phyloP scores from a whole-genome alignment of 2,329 filamentous ascomycete genomes.

The Talaromyces sp. region DNA sequence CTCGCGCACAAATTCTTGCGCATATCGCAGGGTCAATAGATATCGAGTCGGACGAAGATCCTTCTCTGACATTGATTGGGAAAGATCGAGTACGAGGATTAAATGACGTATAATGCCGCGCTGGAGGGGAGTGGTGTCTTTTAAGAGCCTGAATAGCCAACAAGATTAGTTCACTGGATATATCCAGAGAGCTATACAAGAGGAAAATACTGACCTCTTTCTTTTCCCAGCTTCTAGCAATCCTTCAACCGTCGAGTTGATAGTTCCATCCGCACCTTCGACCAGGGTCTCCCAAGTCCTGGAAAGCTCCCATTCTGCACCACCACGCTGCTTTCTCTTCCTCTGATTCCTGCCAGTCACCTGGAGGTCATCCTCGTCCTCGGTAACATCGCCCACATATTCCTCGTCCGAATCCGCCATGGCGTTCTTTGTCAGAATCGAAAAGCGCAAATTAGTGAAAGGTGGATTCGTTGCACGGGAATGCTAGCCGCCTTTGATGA shows the following conservation, averaged over 20 bases:
- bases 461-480: constrained; percentile 8
- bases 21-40: constrained; percentile 78
- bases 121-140: constrained; percentile 93
- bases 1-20: constrained; percentile 84
- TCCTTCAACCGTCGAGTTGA: constrained; percentile 71
- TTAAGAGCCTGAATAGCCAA: constrained; percentile 65
- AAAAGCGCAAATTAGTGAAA: constrained; percentile 1
- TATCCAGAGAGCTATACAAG: not conserved
- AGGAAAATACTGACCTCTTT: constrained; percentile 57
- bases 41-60: constrained; percentile 88
- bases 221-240: constrained; percentile 81
- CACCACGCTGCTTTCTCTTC: constrained; percentile 43
- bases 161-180: constrained; percentile 17
- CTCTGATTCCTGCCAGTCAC: constrained; percentile 25
- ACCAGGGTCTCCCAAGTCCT: constrained; percentile 68
- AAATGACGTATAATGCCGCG: constrained; percentile 97
- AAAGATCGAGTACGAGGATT: constrained; percentile 87
- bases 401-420: constrained; percentile 57
- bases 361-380: constrained; percentile 46
- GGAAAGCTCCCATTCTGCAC: constrained; percentile 51
- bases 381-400: constrained; percentile 54
- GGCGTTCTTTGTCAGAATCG: constrained; percentile 1
- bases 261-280: constrained; percentile 76
- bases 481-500: constrained; percentile 11
- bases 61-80: constrained; percentile 91